Evolutionary conservation across 148 eudicot species (phyloP), one percentile per base, ranked within the genome.

Genomic region (Cornus kousa): DNA sequence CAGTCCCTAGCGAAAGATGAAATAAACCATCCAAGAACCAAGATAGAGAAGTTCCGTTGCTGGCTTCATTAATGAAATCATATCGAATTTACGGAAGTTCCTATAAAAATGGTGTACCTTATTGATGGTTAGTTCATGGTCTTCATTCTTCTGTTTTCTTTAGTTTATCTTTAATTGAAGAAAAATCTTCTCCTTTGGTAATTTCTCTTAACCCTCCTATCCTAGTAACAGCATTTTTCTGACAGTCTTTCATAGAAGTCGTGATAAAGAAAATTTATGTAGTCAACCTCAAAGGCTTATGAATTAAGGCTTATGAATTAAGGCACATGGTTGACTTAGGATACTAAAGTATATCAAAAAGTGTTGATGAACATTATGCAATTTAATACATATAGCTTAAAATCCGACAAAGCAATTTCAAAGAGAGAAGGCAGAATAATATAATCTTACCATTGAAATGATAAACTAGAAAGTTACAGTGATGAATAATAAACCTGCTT

Each of bases 401-500:
- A 64, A 72, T 13, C 62, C 14, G 5, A 22, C 32, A 37, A 74
- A 74, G 55, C 53, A 74, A 35, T 62, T 20, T 7, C 2, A 35
- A 62, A 33, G 33, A n/a, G 20, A 74, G 10, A 48, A 24, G 14
- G 16, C 9, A 9, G 7, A n/a, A 9, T 40, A 69, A 20, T 20
- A 65, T 50, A 77, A 77, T 50, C 66, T 64, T 43, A 33, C 33
- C 64, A 76, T 24, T 46, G 12, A 20, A 65, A 20, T 5, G 48
- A 43, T 59, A 57, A 67, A 37, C 20, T 16, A 35, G 53, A 67
- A 67, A 79, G 71, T 50, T 55, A 5, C 74, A 66, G 60, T 48
- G 40, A 40, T 43, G 14, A 17, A 67, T 59, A 37, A 67, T 70
- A 66, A 65, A 93, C 97, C 97, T 90, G 92, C 87, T 93, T 93